Base-by-base conservation (phyloP, 2,329 filamentous ascomycete genomes). In the Achaetomium macrosporum region DNA sequence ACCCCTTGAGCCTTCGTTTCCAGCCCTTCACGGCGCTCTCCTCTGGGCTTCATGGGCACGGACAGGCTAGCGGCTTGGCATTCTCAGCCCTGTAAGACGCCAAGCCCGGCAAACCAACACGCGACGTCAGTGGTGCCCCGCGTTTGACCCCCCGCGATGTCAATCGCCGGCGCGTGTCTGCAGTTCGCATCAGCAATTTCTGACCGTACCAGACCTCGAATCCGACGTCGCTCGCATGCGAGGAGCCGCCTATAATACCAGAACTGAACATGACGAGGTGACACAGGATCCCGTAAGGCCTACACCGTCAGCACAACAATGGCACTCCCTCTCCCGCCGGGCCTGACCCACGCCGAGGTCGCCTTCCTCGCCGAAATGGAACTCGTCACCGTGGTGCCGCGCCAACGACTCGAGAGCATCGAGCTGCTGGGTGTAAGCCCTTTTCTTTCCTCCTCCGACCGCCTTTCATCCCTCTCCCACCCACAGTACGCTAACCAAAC, bases 321-420 rank as follows among this genome's bases (percentile, higher is more conserved):
- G 77, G 77, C 77, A 31, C 67, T 77, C 46, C 74, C 76, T 30
- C 68, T 79, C 13, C 75, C 75, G 5, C 63, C 69, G 47, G 77
- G 60, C 69, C 79, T 96, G 42, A 86, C 88, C 63, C 90, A 93
- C 55, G 78, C 88, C 59, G 93, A 99, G 73, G 87, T 95, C 42
- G 88, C 90, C 47, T 99, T 97, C 66, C 76, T 97, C 29, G 96
- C 91, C 70, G 93, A 99, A 74, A 97, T 96, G 90, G 92, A 97
- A 73, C 82, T 90, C 64, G 87, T 99, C 51, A 96, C 91, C 0
- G 81, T 99, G 19, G 83, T 97, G 46, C 93, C 93, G 35, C 88
- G 93, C 50, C 91, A 97, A 69, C 82, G 88, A 59, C 83, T 99
- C 49, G 90, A 96, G 60, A 83, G 82, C 61, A 87, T 99, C 58